Evolutionary conservation across 257 asterid species (phyloP).

Genomic region (Solanum bulbocastanum): DNA sequence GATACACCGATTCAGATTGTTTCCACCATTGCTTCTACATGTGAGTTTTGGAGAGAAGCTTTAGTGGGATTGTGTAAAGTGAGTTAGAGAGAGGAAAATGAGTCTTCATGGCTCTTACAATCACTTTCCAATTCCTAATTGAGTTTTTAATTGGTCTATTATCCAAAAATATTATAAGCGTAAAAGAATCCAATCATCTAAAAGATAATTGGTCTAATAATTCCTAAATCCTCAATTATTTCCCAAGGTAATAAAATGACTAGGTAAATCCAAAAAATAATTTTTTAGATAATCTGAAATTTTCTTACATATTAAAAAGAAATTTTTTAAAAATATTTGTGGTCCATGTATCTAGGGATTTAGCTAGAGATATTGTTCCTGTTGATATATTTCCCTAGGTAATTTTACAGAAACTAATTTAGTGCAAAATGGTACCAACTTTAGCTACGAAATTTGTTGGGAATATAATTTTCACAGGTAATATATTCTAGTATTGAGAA

Average conservation of each 20-base stretch:
- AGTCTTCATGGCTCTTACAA: background rate
- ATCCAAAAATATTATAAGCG: too few species aligned
- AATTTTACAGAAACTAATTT: too few species aligned
- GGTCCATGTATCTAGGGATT: background rate
- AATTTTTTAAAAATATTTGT: too few species aligned
- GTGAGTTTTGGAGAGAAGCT: background rate
- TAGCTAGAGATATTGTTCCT: background rate
- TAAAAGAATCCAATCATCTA: too few species aligned
- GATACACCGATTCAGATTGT: background rate
- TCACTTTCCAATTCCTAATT: background rate
- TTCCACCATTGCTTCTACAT: background rate
- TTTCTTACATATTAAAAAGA: too few species aligned
- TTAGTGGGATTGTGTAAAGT: background rate
- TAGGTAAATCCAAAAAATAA: background rate
- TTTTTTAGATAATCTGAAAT: background rate
- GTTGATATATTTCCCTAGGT: background rate
- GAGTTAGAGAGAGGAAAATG: background rate
- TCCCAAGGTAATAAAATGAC: background rate
- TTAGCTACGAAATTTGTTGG: too few species aligned
- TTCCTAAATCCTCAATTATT: too few species aligned
- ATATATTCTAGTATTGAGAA: too few species aligned
- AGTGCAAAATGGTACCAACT: too few species aligned
- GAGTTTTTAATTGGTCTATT: too few species aligned
- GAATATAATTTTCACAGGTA: too few species aligned
- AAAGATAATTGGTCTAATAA: too few species aligned